Base-by-base conservation (phyloP, 2,329 filamentous ascomycete genomes). In the Fusarium vanettenii region DNA sequence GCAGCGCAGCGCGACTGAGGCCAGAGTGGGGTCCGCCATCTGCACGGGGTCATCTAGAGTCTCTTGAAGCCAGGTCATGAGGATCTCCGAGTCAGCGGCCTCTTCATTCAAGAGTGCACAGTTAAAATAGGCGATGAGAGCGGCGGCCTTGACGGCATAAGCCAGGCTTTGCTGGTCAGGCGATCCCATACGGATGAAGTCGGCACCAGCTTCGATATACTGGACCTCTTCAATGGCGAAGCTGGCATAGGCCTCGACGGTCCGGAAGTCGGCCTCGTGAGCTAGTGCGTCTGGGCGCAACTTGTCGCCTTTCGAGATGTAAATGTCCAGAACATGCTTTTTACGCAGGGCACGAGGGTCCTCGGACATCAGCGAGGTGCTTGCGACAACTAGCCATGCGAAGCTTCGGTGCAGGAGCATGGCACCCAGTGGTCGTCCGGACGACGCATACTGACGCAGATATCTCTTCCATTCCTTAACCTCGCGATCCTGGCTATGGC, bases 371-470 rank as follows among this genome's bases (percentile, higher is more conserved):
- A 96, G 88, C 16, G 94, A 94, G 2, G 94, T 94, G 64, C 91
- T 92, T 2, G 95, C 91, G 37, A 95, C 92, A 14, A 98, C 87
- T 35, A 98, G 89, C 82, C 91, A 92, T 88, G 97, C 95, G 81
- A 97, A 97, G 73, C 93, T 95, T 79, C 94, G 91, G 81, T 98
- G 95, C 25, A 99, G 84, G 7, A 98, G 88, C 92, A 98, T 97
- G 14, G 95, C 95, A 11, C 97, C 95, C 50, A 99, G 85, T 1
- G 97, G 96, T 22, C 94, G 90, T 11, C 94, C 94, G 68, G 91
- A 89, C 18, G 92, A 89, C 31, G 94, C 91, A 84, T 98, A 99
- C 71, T 95, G 93, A 52, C 93, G 93, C 66, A 94, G 86, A 82
- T 94, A 95, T 73, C 92, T 91, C 84, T 94, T 97, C 97, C 97